phyloP scores from a whole-genome alignment of 768 basidiomycete genomes.

The Auriculariales sp. region DNA sequence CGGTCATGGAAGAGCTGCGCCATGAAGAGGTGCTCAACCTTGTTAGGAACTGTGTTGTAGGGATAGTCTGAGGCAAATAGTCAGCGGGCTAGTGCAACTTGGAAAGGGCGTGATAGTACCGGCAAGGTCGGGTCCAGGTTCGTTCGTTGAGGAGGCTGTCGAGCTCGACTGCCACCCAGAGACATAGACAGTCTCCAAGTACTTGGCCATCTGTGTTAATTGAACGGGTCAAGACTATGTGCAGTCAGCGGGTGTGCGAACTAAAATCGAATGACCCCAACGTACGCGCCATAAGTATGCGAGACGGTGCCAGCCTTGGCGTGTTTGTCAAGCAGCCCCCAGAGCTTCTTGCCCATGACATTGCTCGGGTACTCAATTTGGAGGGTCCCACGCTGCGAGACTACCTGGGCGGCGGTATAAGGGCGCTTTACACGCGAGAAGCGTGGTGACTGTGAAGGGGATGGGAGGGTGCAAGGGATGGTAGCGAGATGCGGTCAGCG shows the following conservation, averaged over 20 bases:
- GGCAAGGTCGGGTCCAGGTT: conserved; percentile 97
- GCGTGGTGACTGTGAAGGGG: conserved; percentile 78
- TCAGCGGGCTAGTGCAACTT: neutral
- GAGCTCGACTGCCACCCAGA: conserved; percentile 94
- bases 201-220: conserved; percentile 93
- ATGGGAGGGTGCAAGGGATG: conserved; percentile 1
- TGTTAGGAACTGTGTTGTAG: conserved; percentile 96
- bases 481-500: neutral
- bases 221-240: conserved; percentile 88
- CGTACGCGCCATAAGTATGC: conserved; percentile 97
- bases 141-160: conserved; percentile 85
- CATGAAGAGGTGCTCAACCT: conserved; percentile 95
- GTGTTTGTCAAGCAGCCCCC: conserved; percentile 57
- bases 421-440: conserved; percentile 80
- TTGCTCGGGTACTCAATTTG: conserved; percentile 78
- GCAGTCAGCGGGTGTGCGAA: neutral
- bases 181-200: conserved; percentile 96
- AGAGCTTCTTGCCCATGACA: conserved; percentile 77
- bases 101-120: conserved; percentile 30
- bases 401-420: conserved; percentile 86
- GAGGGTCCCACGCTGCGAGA: conserved; percentile 83
- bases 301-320: conserved; percentile 66
- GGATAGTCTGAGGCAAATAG: conserved; percentile 60
- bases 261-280: conserved; percentile 12
- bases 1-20: conserved; percentile 99